Base-by-base conservation (phyloP, 305 asterid genomes). In the Fraxinus angustifolia region DNA sequence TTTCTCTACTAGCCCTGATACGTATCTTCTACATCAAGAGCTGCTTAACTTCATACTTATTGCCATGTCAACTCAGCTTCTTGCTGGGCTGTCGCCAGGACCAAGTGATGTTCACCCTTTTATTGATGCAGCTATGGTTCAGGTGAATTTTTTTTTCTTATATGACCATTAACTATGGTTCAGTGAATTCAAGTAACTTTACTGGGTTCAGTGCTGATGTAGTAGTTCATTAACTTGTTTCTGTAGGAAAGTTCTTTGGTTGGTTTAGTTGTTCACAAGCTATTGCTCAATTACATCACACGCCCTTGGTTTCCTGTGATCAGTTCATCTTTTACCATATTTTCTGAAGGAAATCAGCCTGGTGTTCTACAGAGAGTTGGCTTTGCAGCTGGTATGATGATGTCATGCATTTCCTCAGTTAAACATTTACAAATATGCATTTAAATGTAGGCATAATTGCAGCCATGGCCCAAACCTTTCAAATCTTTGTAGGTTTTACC, bases 51-150 rank as follows among this genome's bases (percentile, higher is more conserved):
- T 95, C 93, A 78, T 91, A 86, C 89, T 93, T 82, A 88, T 91
- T n/a, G 85, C 97, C 83, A 89, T 88, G 91, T 95, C 99, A 76
- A 93, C 97, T 79, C 99, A 93, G 87, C 97, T 95, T 86, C 94
- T 90, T 78, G 89, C 93, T 78, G 94, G 97, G 85, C 97, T 98
- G 60, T 90, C 97, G 74, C 95, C 97, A 11, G 97, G 98, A 75
- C 97, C 92, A 42, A 87, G 87, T 86, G 98, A 94, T 83, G 77
- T 84, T 78, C 96, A 94, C 85, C 98, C 99, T 79, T 94, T 96
- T 82, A 85, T 91, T 56, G 98, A 96, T 87, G 94, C 98, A 78
- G 89, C 90, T 79, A 94, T 94, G 98, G 85, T 76, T 81, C 97
- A 94, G 97, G 99, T 96, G 77, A 76, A 33, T 31, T 14, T 30